A percentile compares a stretch with the other conserved stretches of the same genome.
Evolutionary conservation across 768 basidiomycete genomes (phyloP).

Genomic region (Pleurotus giganteus): DNA sequence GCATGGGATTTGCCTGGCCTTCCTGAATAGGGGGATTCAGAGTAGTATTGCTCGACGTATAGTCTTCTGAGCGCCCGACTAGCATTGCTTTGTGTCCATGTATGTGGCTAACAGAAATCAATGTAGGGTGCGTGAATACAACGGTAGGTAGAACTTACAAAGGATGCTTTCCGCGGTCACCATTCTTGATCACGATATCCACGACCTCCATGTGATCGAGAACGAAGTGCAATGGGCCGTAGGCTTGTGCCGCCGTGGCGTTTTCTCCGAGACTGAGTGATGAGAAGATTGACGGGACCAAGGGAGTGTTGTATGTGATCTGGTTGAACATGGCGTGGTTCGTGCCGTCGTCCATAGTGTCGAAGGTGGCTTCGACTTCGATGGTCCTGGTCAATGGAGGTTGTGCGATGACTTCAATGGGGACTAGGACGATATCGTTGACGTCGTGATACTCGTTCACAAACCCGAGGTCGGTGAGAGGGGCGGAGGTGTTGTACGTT

Average conservation of each 20-base stretch:
- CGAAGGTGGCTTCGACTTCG: constrained; percentile 72
- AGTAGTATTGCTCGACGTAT: constrained; percentile 65
- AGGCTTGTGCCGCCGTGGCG: constrained; percentile 64
- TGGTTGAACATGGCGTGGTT: constrained; percentile 80
- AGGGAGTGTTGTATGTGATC: constrained; percentile 64
- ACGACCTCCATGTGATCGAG: constrained; percentile 74
- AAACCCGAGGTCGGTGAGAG: constrained; percentile 50
- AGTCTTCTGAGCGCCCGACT: constrained; percentile 68
- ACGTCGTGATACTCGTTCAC: constrained; percentile 59
- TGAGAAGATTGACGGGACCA: constrained; percentile 77
- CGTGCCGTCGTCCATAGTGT: constrained; percentile 83
- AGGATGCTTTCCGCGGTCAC: constrained; percentile 75
- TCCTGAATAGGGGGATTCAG: constrained; percentile 82
- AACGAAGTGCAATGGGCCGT: constrained; percentile 78
- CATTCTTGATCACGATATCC: constrained; percentile 74
- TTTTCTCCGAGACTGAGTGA: constrained; percentile 73
- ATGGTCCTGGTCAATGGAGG: constrained; percentile 50
- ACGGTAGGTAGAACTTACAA: constrained; percentile 52
- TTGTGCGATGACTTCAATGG: constrained; percentile 51
- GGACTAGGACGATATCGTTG: constrained; percentile 68
- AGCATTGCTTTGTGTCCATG: constrained; percentile 90
- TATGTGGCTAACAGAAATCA: constrained; percentile 60
- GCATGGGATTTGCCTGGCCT: constrained; percentile 82
- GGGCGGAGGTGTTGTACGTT: constrained; percentile 59
- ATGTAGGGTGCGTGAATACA: constrained; percentile 4